Base-by-base conservation (phyloP, 2,329 filamentous ascomycete species). In the Pseudopyricularia cyperi region DNA sequence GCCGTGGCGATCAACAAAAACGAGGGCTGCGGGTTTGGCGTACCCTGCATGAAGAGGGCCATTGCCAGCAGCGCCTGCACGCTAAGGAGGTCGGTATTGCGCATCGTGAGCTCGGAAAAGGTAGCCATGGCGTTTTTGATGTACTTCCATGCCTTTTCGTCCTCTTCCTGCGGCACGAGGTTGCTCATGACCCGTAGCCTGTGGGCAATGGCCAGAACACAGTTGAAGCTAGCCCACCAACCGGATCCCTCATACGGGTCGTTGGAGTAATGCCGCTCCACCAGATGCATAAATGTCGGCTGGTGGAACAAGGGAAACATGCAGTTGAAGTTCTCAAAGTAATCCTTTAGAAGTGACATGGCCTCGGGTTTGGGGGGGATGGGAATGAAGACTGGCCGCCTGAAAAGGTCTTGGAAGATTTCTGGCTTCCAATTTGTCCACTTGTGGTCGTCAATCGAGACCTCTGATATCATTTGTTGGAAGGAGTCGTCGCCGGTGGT, bases 391-490 rank as follows among this genome's bases (percentile, higher is more conserved):
- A 95, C 77, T 15, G 84, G 83, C 35, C 90, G 82, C 51, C 83
- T 81, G 69, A 97, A 97, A 19, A 98, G 79, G 64, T 97, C 91
- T 49, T 85, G 81, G 66, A 97, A 97, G 24, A 97, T 85, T 64
- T 97, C 90, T n/a, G 90, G 90, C 63, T 95, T 95, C 93, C 93
- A 97, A 61, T 93, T 88, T 61, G 88, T 89, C 87, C 89, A 96
- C 64, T 95, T 95, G 67, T 93, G 88, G 61, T 95, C 89, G 59
- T 95, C 88, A 42, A 94, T 82, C 26, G 87, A 88, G n/a, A 91
- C 86, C 51, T 88, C 84, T 2, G 85, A 85, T 52, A 98, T 95
- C 87, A 96, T 97, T 53, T 87, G 80, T 65, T 95, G 87, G 68
- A 98, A 98, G 0, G 89, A 94, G 22, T 77, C 82, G 63, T 98